phyloP scores from a whole-genome alignment of 2,329 filamentous ascomycete species.

The Pseudogymnoascus verrucosus region DNA sequence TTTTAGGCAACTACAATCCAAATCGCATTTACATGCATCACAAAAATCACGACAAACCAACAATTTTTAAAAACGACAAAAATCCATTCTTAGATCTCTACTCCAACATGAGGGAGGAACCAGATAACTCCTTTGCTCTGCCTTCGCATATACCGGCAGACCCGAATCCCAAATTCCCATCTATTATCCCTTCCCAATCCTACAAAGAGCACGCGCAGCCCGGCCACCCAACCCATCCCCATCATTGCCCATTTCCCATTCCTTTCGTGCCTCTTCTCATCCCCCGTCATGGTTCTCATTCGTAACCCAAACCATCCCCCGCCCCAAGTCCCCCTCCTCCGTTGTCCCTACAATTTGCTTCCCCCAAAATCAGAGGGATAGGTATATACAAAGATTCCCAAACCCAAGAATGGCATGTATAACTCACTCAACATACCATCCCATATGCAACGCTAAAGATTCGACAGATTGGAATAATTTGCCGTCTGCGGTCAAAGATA shows the following conservation, averaged over 20 bases:
- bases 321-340: neutral
- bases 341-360: neutral
- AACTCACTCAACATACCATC: neutral
- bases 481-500: neutral
- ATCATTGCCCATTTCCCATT: neutral
- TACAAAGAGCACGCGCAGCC: conserved; percentile 30
- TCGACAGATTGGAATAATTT: conserved; percentile 2
- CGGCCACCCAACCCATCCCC: neutral
- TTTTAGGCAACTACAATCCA: neutral
- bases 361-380: neutral
- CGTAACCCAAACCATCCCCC: neutral
- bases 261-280: neutral
- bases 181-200: conserved; percentile 19
- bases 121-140: conserved; percentile 31
- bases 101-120: neutral
- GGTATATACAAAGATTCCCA: conserved; percentile 6
- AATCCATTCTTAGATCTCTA: conserved; percentile 4
- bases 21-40: neutral
- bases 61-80: neutral
- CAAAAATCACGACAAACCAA: neutral
- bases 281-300: neutral
- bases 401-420: neutral
- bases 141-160: conserved; percentile 13
- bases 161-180: conserved; percentile 17
- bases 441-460: conserved; percentile 8